These are phyloP conservation scores for Aspergillus avenaceus DNA, from an alignment of 495 filamentous ascomycete species.

Conservation along the genomic window DNA sequence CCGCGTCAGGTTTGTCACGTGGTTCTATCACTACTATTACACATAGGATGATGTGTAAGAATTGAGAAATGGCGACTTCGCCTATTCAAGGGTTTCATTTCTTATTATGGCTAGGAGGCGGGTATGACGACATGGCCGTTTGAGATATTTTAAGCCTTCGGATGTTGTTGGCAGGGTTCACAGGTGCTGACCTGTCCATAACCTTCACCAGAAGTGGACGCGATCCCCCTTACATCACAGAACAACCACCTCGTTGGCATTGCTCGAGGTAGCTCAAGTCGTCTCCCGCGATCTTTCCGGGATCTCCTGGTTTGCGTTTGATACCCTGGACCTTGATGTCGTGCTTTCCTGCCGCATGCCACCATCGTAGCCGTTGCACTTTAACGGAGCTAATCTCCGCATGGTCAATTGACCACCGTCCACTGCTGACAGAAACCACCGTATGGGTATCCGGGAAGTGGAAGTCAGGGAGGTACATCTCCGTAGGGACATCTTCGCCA, in stretches of 20 bases:
- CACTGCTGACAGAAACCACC: slow-evolving; percentile 69
- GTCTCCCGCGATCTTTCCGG: slow-evolving; percentile 33
- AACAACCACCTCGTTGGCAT: slow-evolving; percentile 49
- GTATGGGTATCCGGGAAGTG: slow-evolving; percentile 79
- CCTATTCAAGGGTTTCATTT: no score
- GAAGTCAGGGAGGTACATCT: slow-evolving; percentile 85
- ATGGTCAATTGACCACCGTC: slow-evolving; percentile 80
- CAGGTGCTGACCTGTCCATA: no score
- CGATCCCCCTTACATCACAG: slow-evolving; percentile 43
- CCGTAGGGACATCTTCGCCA: slow-evolving; percentile 62
- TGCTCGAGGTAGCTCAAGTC: slow-evolving; percentile 62
- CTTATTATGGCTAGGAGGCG: no score
- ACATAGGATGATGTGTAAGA: no score
- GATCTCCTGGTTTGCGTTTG: slow-evolving; percentile 52
- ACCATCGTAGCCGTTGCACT: slow-evolving; percentile 79
- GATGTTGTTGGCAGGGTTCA: no score
- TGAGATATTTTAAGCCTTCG: no score
- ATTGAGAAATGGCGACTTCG: no score
- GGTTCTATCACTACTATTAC: no score
- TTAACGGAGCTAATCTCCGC: slow-evolving; percentile 63
- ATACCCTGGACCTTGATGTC: slow-evolving; percentile 73
- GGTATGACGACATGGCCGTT: no score
- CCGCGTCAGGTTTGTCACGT: no score
- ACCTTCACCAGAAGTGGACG: no score
- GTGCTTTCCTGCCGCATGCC: slow-evolving; percentile 84